Evolutionary conservation across 2,329 filamentous ascomycete genomes (phyloP), one percentile per base, ranked within the genome.

Genomic region (Diaporthe amygdali): DNA sequence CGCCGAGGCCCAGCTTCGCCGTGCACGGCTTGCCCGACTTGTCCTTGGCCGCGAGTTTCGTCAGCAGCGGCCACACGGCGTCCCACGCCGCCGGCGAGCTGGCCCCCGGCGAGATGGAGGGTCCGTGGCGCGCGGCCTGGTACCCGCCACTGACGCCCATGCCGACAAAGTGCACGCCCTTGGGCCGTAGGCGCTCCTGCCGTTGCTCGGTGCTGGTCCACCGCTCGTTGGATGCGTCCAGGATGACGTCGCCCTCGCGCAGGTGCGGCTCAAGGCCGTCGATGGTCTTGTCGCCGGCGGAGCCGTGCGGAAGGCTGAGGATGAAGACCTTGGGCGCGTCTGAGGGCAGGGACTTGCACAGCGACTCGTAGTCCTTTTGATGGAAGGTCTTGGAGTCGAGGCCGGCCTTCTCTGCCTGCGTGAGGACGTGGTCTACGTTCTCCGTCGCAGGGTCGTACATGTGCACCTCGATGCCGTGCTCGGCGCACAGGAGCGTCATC

Each of bases 121-220:
- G 91, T 0, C 91, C 92, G 49, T 86, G 84, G 49, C 90, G 83
- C 2, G 91, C 91, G 56, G 89, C 88, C 76, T 93, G 91, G 77
- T 93, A 93, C 0, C 91, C 92, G 10, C 91, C 91, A 47, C 87
- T 91, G 1, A 94, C 90, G 44, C 92, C 92, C 77, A 89, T 89
- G 2, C 91, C 91, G 68, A 93, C 86, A 78, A 91, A 93, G 47
- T 85, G 83, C n/a, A 93, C 85, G 0, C 89, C 90, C 30, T 87
- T 84, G 0, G 84, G 81, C 2, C 85, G 82, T 51, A 90, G 86
- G 69, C 89, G 87, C 37, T 83, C 83, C 76, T 93, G 91, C 47
- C 91, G 82, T 14, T 89, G 79, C 77, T 94, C 89, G 0, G 91
- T 93, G 56, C 88, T 89, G 44, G 85, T 81, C 80, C 89, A 93